Percentiles rank a stretch among this genome's conserved stretches.
Evolutionary conservation across 345 rosid species (phyloP).

Genomic region (Syzygium aromaticum): DNA sequence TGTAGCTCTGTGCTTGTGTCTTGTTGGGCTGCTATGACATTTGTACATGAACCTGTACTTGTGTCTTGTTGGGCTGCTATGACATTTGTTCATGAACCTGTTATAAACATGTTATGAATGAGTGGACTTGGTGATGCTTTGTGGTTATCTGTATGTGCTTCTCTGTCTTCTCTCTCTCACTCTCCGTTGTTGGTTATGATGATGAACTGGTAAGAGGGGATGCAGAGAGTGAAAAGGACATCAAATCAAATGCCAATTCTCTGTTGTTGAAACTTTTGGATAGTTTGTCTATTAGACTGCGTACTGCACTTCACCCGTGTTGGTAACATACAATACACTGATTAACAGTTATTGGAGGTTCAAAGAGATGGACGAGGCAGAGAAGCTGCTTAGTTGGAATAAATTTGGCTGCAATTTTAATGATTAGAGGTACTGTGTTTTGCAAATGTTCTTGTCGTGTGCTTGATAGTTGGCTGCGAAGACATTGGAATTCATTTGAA

Average conservation of each 20-base stretch:
- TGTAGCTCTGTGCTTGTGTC: background rate
- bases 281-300: background rate
- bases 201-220: background rate
- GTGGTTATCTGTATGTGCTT: background rate
- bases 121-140: background rate
- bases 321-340: background rate
- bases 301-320: background rate
- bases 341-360: background rate
- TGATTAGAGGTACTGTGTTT: background rate
- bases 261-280: background rate
- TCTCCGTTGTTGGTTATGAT: background rate
- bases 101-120: background rate
- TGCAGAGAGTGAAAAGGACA: background rate
- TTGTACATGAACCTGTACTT: background rate
- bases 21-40: background rate
- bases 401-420: background rate
- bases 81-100: background rate
- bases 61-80: background rate
- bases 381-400: background rate
- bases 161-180: background rate
- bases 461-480: constrained; percentile 51
- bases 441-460: background rate
- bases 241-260: background rate
- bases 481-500: constrained; percentile 58
- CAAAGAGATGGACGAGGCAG: background rate